Percentiles rank a stretch among this genome's conserved stretches.
These are phyloP conservation scores for Sporothrix curviconia DNA, from an alignment of 2,329 filamentous ascomycete genomes.

Conservation along the genomic window DNA sequence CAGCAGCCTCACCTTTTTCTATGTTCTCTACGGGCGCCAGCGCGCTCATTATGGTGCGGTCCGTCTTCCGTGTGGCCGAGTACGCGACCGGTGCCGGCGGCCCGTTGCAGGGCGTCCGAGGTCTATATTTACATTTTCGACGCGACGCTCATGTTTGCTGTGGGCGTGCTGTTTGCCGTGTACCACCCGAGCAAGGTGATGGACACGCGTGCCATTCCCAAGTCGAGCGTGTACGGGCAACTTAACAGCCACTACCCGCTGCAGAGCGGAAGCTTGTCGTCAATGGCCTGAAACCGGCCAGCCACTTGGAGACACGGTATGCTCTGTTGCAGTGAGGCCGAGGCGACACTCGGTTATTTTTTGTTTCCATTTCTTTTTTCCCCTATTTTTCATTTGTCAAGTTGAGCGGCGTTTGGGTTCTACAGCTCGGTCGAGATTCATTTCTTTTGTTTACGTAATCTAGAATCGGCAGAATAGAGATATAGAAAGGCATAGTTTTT, in stretches of 20 bases:
- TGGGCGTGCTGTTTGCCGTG: conserved; percentile 14
- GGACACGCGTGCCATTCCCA: neutral
- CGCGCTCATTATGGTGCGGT: conserved; percentile 31
- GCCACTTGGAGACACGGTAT: too few species aligned
- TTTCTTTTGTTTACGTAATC: too few species aligned
- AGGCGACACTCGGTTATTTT: too few species aligned
- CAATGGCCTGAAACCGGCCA: too few species aligned
- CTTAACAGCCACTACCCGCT: neutral
- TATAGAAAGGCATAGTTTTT: too few species aligned
- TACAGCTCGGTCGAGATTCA: too few species aligned
- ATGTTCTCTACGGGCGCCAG: conserved; percentile 20
- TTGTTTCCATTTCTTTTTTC: too few species aligned
- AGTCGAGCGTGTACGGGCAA: neutral
- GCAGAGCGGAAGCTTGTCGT: too few species aligned
- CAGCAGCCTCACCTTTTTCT: conserved; percentile 10
- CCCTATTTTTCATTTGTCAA: too few species aligned
- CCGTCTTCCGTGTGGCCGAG: conserved; percentile 33
- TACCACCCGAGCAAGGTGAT: conserved; percentile 4
- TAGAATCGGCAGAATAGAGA: too few species aligned
- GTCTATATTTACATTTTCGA: conserved; percentile 29
- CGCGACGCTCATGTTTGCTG: conserved; percentile 22
- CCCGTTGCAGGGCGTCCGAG: conserved; percentile 25
- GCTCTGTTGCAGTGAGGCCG: too few species aligned
- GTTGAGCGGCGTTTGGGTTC: too few species aligned
- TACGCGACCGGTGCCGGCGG: conserved; percentile 28